Conservation (phyloP, 352 stramenopile genomes). For the Pythium guiyangense region DNA sequence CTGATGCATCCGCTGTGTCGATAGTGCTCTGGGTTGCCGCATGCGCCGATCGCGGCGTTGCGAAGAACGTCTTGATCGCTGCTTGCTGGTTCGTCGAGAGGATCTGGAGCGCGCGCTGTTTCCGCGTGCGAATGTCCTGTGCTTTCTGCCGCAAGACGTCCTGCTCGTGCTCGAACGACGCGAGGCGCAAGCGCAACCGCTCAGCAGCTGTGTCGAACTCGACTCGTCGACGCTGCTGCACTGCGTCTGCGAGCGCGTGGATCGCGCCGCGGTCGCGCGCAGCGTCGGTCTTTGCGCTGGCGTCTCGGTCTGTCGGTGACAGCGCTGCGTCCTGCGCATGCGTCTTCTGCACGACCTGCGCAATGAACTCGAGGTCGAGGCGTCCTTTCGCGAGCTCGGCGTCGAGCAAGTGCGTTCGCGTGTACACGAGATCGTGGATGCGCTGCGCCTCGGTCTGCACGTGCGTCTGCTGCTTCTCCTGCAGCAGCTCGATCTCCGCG, state of each 20-base stretch:
- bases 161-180: slow-evolving; percentile 35
- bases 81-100: slow-evolving; percentile 55
- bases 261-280: slow-evolving; percentile 6
- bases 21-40: no score
- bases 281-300: not conserved
- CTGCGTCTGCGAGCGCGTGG: slow-evolving; percentile 22
- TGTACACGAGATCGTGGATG: slow-evolving; percentile 42
- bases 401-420: slow-evolving; percentile 36
- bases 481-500: slow-evolving; percentile 44
- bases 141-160: slow-evolving; percentile 24
- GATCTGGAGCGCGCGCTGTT: slow-evolving; percentile 48
- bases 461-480: slow-evolving; percentile 31
- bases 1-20: not conserved
- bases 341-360: slow-evolving; percentile 26
- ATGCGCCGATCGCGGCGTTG: slow-evolving; percentile 6
- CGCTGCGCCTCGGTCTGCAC: slow-evolving; percentile 32
- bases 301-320: not conserved
- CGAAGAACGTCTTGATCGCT: slow-evolving; percentile 45
- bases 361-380: slow-evolving; percentile 42
- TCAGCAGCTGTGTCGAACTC: slow-evolving; percentile 29
- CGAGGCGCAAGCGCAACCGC: slow-evolving; percentile 30
- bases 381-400: slow-evolving; percentile 39
- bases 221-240: slow-evolving; percentile 27
- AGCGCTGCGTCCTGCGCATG: not conserved
- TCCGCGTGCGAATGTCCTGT: slow-evolving; percentile 28